phyloP scores from a whole-genome alignment of 768 basidiomycete species.

The Serendipita vermifera region DNA sequence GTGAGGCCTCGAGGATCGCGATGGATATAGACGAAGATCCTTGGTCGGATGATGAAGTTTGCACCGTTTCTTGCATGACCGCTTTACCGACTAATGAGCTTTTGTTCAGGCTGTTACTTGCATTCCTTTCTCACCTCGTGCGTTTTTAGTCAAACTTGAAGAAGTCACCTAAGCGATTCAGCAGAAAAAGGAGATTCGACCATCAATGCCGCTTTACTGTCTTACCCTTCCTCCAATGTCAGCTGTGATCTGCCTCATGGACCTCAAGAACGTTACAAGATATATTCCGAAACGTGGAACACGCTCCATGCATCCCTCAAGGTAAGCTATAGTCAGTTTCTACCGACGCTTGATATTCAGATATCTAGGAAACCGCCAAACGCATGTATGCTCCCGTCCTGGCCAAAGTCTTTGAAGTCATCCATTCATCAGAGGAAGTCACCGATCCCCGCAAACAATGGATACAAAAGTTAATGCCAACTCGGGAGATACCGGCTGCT shows the following conservation, averaged over 20 bases:
- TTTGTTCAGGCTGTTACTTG: neutral
- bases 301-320: neutral
- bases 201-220: neutral
- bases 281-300: neutral
- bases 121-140: neutral
- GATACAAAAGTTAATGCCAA: neutral
- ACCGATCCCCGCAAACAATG: neutral
- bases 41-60: neutral
- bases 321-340: no score
- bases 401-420: neutral
- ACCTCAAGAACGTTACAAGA: neutral
- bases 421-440: neutral
- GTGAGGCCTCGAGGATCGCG: no score
- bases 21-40: conserved; percentile 1
- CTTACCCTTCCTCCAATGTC: neutral
- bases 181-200: neutral
- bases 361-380: neutral
- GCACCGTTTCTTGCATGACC: neutral
- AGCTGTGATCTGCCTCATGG: neutral
- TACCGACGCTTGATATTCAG: no score
- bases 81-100: neutral
- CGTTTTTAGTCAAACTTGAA: neutral
- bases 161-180: neutral
- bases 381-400: neutral
- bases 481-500: neutral